Evolutionary conservation across 163 green algal species (phyloP).

Genomic region (Chloromonas sp.): DNA sequence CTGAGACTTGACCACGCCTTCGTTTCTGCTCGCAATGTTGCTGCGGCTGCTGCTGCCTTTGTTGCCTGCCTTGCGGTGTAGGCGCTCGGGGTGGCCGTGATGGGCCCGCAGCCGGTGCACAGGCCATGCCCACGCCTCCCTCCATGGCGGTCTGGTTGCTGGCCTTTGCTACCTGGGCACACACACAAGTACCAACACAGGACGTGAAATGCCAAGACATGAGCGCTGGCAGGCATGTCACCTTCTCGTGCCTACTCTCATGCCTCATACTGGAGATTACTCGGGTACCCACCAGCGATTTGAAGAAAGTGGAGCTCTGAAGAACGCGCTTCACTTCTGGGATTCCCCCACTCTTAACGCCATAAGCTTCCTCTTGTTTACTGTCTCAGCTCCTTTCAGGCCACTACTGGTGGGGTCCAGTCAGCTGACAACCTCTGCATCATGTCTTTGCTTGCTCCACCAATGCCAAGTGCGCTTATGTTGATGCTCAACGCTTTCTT

Average conservation of each 20-base stretch:
- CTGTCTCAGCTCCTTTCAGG: too few species aligned
- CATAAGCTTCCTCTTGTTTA: background rate
- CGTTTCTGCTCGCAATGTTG: background rate
- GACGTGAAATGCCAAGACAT: background rate
- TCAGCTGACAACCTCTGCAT: too few species aligned
- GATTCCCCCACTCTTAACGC: too few species aligned
- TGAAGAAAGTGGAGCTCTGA: too few species aligned
- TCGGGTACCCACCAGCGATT: too few species aligned
- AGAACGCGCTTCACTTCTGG: too few species aligned
- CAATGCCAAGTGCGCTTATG: background rate
- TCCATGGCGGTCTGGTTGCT: background rate
- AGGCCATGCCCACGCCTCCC: background rate
- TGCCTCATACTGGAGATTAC: too few species aligned
- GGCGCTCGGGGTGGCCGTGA: background rate
- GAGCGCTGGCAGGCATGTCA: background rate
- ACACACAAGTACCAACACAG: background rate
- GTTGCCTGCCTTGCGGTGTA: background rate
- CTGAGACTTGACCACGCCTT: background rate
- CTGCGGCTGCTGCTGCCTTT: conserved; percentile 6
- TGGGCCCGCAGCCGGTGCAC: background rate
- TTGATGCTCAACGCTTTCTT: background rate
- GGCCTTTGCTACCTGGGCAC: background rate
- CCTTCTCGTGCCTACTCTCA: too few species aligned
- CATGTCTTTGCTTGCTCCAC: too few species aligned
- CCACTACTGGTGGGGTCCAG: too few species aligned